A percentile compares a stretch with the other conserved stretches of the same genome.
Evolutionary conservation across 2,329 filamentous ascomycete species (phyloP).

Genomic region (Arthrobotrys musiformis): DNA sequence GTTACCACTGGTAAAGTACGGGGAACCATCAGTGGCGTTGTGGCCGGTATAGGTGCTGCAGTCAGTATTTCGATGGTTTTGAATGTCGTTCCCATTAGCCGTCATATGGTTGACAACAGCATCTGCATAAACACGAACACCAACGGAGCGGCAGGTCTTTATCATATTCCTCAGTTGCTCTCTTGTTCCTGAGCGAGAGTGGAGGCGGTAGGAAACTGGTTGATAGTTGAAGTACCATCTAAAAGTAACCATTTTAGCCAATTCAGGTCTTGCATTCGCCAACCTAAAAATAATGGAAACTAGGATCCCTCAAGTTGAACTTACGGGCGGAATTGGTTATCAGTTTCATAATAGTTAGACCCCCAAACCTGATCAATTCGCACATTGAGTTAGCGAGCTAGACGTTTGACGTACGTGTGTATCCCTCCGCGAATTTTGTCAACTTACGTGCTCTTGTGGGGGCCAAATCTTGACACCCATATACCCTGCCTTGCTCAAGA

Average conservation of each 20-base stretch:
- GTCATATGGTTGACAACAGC: slow-evolving; percentile 60
- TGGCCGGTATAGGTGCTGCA: slow-evolving; percentile 59
- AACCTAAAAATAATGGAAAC: too few species aligned
- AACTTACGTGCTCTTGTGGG: slow-evolving; percentile 58
- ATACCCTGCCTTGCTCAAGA: slow-evolving; percentile 60
- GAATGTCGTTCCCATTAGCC: slow-evolving; percentile 59
- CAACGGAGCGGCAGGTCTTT: slow-evolving; percentile 59
- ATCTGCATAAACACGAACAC: slow-evolving; percentile 60
- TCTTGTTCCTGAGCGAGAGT: slow-evolving; percentile 60
- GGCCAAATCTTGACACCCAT: slow-evolving; percentile 61
- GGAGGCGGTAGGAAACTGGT: slow-evolving; percentile 60
- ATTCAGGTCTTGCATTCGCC: background rate
- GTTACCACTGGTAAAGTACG: slow-evolving; percentile 60
- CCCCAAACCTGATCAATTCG: slow-evolving; percentile 58
- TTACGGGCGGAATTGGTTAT: slow-evolving; percentile 60
- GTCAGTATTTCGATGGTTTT: slow-evolving; percentile 59
- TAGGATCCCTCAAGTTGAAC: background rate
- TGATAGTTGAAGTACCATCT: slow-evolving; percentile 57
- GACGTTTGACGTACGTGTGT: too few species aligned
- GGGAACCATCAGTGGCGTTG: slow-evolving; percentile 60
- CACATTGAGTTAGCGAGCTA: background rate
- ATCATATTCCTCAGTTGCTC: slow-evolving; percentile 59
- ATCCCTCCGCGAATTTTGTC: too few species aligned
- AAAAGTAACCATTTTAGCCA: background rate
- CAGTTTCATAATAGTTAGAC: slow-evolving; percentile 60